A percentile compares a stretch with the other conserved stretches of the same genome.
phyloP scores from a whole-genome alignment of 106 monocot species.

The Ottelia alismoides region DNA sequence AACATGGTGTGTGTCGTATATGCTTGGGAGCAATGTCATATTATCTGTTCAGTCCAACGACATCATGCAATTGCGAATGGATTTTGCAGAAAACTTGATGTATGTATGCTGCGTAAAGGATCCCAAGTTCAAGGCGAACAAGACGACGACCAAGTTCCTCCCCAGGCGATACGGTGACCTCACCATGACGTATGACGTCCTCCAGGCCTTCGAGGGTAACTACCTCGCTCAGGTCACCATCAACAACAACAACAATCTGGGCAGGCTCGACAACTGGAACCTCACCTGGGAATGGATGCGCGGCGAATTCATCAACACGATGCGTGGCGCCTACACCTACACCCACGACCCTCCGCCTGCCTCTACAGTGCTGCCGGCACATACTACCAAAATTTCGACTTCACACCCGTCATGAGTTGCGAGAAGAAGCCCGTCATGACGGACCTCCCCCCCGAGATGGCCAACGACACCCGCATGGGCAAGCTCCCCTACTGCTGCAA shows the following conservation, averaged over 20 bases:
- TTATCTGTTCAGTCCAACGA: not conserved
- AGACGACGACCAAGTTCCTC: conserved; percentile 26
- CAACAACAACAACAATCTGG: conserved; percentile 60
- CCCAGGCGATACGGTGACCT: conserved; percentile 70
- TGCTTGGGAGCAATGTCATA: not conserved
- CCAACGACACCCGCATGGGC: conserved; percentile 46
- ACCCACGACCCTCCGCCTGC: conserved; percentile 50
- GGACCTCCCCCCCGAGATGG: conserved; percentile 74
- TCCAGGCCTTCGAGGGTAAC: conserved; percentile 63
- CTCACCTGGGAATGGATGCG: conserved; percentile 94
- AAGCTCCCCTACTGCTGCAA: conserved; percentile 70
- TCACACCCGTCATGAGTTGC: conserved; percentile 61
- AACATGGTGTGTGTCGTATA: conserved; percentile 18
- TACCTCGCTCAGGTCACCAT: conserved; percentile 86
- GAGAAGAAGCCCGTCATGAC: conserved; percentile 57
- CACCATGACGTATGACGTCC: conserved; percentile 72
- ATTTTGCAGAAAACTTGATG: conserved; percentile 27
- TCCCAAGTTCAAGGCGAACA: conserved; percentile 44
- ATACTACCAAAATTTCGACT: conserved; percentile 66
- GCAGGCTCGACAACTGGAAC: conserved; percentile 93
- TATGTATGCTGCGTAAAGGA: conserved; percentile 63
- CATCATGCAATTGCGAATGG: not conserved
- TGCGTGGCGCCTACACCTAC: conserved; percentile 79
- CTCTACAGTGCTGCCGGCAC: conserved; percentile 50
- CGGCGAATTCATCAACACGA: conserved; percentile 91